Percentiles rank a stretch among this genome's conserved stretches.
These are phyloP conservation scores for Aspergillus leporis DNA, from an alignment of 495 filamentous ascomycete species.

Conservation along the genomic window DNA sequence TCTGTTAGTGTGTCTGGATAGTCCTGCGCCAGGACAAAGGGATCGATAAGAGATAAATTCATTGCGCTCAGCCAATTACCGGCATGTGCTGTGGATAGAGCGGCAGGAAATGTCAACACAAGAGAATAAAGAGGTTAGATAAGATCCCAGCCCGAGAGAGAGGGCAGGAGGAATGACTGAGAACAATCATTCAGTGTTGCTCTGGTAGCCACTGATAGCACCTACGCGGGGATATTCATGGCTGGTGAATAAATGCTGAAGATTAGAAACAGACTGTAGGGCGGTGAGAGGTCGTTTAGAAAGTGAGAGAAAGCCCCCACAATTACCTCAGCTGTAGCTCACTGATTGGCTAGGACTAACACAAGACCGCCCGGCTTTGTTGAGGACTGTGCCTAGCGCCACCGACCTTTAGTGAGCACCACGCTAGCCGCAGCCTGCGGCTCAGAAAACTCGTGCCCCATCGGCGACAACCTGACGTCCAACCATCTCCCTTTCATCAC, in stretches of 20 bases:
- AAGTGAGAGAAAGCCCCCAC: neutral
- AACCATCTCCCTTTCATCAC: conserved; percentile 47
- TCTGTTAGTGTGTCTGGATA: conserved; percentile 88
- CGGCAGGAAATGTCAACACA: neutral
- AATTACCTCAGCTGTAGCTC: neutral
- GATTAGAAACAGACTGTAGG: conserved; percentile 18
- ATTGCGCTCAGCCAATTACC: conserved; percentile 40
- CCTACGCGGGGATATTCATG: conserved; percentile 17
- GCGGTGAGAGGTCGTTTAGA: conserved; percentile 22
- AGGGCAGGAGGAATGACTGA: conserved; percentile 30
- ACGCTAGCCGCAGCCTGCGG: conserved; percentile 33
- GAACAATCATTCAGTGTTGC: conserved; percentile 31
- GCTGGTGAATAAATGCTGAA: conserved; percentile 10
- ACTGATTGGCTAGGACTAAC: conserved; percentile 7
- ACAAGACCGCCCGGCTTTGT: conserved; percentile 3
- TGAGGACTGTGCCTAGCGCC: conserved; percentile 10
- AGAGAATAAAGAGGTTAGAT: conserved; percentile 7
- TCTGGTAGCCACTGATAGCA: conserved; percentile 12
- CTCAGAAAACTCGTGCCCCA: conserved; percentile 51
- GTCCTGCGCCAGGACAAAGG: conserved; percentile 87
- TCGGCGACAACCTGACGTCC: conserved; percentile 43
- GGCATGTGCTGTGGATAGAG: neutral
- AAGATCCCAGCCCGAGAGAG: conserved; percentile 27
- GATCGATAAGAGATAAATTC: conserved; percentile 80
- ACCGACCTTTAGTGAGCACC: conserved; percentile 24